Conservation (phyloP, 2,329 filamentous ascomycete species). For the Ophiocordyceps australis region DNA sequence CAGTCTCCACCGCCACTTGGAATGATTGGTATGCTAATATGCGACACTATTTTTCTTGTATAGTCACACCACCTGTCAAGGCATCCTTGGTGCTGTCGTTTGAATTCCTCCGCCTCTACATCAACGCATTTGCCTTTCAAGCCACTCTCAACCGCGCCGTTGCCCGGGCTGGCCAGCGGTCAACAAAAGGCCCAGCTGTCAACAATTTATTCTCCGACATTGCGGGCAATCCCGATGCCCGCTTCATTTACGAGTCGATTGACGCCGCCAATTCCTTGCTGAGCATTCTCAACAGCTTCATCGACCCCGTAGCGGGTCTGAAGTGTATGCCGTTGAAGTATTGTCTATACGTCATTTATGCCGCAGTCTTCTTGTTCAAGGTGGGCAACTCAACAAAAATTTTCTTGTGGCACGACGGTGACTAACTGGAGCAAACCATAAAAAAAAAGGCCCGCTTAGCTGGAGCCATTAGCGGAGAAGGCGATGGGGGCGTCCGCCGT, state of each 20-base stretch:
- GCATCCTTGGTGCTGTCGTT: slow-evolving; percentile 51
- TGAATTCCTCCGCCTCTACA: slow-evolving; percentile 55
- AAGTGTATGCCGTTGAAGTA: slow-evolving; percentile 47
- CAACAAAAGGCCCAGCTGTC: slow-evolving; percentile 13
- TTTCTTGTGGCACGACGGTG: too few relatives aligned
- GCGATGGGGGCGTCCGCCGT: slow-evolving; percentile 34
- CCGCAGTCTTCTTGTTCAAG: slow-evolving; percentile 48
- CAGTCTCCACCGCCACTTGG: too few relatives aligned
- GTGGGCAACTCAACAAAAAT: slow-evolving; percentile 10
- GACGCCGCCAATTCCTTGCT: slow-evolving; percentile 45
- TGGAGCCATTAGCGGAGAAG: slow-evolving; percentile 35
- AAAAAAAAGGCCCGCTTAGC: slow-evolving; percentile 30
- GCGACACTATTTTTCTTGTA: not conserved
- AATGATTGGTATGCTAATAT: too few relatives aligned
- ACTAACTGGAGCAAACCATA: too few relatives aligned
- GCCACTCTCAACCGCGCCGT: slow-evolving; percentile 39
- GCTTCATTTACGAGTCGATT: slow-evolving; percentile 49
- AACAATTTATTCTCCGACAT: slow-evolving; percentile 30
- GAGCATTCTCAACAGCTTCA: slow-evolving; percentile 37
- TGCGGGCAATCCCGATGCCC: slow-evolving; percentile 40
- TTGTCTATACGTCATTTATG: slow-evolving; percentile 44
- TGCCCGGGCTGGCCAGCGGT: slow-evolving; percentile 12
- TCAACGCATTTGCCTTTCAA: slow-evolving; percentile 60
- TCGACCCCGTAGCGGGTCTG: slow-evolving; percentile 38
- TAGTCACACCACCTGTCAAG: slow-evolving; percentile 45